Base-by-base conservation (phyloP, 305 asterid species). In the Rubia peregrina region DNA sequence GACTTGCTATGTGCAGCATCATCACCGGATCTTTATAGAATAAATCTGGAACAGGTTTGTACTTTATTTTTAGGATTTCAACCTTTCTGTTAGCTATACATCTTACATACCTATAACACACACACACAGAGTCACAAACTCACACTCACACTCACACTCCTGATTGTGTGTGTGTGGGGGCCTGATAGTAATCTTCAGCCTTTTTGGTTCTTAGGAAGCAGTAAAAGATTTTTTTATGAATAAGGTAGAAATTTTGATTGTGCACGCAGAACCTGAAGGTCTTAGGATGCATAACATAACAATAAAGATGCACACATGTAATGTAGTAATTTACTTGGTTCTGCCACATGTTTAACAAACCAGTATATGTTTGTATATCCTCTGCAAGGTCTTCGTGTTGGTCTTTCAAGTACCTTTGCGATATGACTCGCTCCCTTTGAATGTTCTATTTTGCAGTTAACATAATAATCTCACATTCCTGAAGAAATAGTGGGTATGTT, bases 1-100 rank as follows among this genome's bases (percentile, higher is more conserved):
- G 97, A 93, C 83, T 68, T 93, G 79, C 70, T 90, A 55, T 93
- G 98, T 83, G 98, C 98, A 65, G 97, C 98, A 73, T 93, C 98
- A 24, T 93, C 98, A 68, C 96, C 98, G 63, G 97, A 93, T 73
- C 85, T 93, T 44, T 93, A 93, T 74, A 89, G 98, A 86, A 93
- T 93, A 75, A 93, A 93, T 73, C 77, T 93, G 51, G 97, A 93
- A 76, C 96, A 88, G 98, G 98, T 92, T 63, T 48, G 36, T 36
- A 4, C 40, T 24, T 51, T 16, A 51, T 51, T 17, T 16, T 16
- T 3, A 51, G 14, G 21, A 1, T 49, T 49, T 49, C 14, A 19
- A n/a, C 14, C 3, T 49, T 49, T 16, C 6, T 16, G 9, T 51
- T 51, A 51, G 57, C 19, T 51, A 51, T 17, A 21, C n/a, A n/a